phyloP scores from a whole-genome alignment of 805 yeast species.

The Hagleromyces aurorensis region DNA sequence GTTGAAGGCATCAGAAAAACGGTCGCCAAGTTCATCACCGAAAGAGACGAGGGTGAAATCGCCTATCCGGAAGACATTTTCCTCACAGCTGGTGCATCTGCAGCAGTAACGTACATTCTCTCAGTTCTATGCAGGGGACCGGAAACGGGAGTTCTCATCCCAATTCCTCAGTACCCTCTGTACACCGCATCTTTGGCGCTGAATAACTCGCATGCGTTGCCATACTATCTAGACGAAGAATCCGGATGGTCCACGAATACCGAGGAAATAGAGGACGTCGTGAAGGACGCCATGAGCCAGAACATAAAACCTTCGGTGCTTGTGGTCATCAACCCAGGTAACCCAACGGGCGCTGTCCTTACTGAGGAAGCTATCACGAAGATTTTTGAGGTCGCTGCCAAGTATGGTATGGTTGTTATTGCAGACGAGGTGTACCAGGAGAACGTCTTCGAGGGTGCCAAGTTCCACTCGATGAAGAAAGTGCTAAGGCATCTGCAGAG shows the following conservation, averaged over 20 bases:
- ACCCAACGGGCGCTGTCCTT: conserved; percentile 91
- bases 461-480: conserved; percentile 78
- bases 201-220: conserved; percentile 73
- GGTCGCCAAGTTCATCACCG: conserved; percentile 71
- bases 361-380: conserved; percentile 56
- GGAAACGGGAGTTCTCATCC: conserved; percentile 75
- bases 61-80: conserved; percentile 68
- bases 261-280: conserved; percentile 47
- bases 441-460: conserved; percentile 65
- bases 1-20: conserved; percentile 60
- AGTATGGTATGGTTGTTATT: conserved; percentile 73
- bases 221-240: conserved; percentile 77
- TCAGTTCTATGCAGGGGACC: conserved; percentile 61
- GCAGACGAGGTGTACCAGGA: conserved; percentile 99
- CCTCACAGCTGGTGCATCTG: conserved; percentile 90
- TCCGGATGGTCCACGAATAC: conserved; percentile 81
- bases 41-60: conserved; percentile 69
- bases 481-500: conserved; percentile 59
- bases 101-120: conserved; percentile 78
- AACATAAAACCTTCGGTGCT: conserved; percentile 66
- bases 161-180: conserved; percentile 96
- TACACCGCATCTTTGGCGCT: conserved; percentile 92
- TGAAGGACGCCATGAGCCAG: conserved; percentile 39
- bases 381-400: conserved; percentile 73
- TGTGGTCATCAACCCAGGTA: conserved; percentile 96